Evolutionary conservation across 495 filamentous ascomycete genomes (phyloP), one percentile per base, ranked within the genome.

Genomic region (Aspergillus ellipticus): DNA sequence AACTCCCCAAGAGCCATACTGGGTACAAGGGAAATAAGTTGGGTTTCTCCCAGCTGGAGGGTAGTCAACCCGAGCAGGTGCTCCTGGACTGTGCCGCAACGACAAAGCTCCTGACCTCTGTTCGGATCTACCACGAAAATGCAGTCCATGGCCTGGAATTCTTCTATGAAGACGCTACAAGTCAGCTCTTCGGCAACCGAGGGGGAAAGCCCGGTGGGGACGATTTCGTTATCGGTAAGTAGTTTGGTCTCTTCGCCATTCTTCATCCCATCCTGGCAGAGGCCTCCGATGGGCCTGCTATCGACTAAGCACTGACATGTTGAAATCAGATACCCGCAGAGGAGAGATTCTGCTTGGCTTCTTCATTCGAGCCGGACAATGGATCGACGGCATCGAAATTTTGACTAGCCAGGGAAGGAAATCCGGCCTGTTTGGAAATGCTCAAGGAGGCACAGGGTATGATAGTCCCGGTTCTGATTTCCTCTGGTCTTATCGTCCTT

Each of bases 351-450:
- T 98, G 11, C 81, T 90, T 50, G 94, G 94, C 11, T 98, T 98
- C 69, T 85, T 87, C 62, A 74, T 97, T 50, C 79, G 92, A 57
- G 83, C 89, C 41, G 90, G 90, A 10, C 71, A 82, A 33, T 94
- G 90, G 88, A 88, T 97, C 57, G 92, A 96, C 69, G 94, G 84
- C 13, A 83, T 98, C 51, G 90, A 96, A 66, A 87, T 98, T 54
- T 68, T 97, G 64, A 97, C 94, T 7, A 96, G 87, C 63, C 72
- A 89, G 26, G 93, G 92, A 28, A 80, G 94, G 56, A 89, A 85
- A 67, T 97, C 93, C 4, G 84, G 86, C 42, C 65, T 95, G 39
- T 97, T 83, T 78, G 94, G 94, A 15, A 96, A 96, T 65, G 69
- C 85, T 10, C 73, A 74, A 54, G 92, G 92, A 46, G 93, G 94